phyloP scores from a whole-genome alignment of 2,329 filamentous ascomycete species.

The Colletotrichum ledebouriae region DNA sequence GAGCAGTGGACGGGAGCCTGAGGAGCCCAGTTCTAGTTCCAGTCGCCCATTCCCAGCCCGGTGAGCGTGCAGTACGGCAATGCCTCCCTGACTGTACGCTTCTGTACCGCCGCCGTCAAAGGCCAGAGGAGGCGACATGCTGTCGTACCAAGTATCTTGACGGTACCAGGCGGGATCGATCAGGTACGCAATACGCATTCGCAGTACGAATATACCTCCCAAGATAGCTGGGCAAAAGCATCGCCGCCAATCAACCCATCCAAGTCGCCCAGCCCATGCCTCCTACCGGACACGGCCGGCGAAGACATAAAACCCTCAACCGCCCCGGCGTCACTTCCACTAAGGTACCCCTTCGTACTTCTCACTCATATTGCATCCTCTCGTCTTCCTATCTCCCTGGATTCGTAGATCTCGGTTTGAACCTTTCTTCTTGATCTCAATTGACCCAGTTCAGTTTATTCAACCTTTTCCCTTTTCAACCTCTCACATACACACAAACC shows the following conservation, averaged over 20 bases:
- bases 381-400: slow-evolving; percentile 6
- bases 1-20: slow-evolving; percentile 15
- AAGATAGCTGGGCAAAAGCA: slow-evolving; percentile 31
- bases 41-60: too few relatives aligned
- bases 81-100: slow-evolving; percentile 26
- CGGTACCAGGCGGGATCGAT: slow-evolving; percentile 29
- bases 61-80: background rate
- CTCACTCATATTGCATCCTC: slow-evolving; percentile 15
- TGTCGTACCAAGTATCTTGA: slow-evolving; percentile 34
- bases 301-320: slow-evolving; percentile 46
- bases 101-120: slow-evolving; percentile 30
- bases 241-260: slow-evolving; percentile 24
- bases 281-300: slow-evolving; percentile 16
- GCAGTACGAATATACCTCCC: background rate
- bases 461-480: slow-evolving; percentile 19
- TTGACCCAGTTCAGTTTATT: slow-evolving; percentile 20
- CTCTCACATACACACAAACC: slow-evolving; percentile 35
- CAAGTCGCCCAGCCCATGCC: slow-evolving; percentile 27
- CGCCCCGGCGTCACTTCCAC: slow-evolving; percentile 32
- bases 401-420: slow-evolving; percentile 9
- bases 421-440: slow-evolving; percentile 21
- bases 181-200: slow-evolving; percentile 1
- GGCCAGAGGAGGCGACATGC: slow-evolving; percentile 8
- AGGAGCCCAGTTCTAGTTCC: slow-evolving; percentile 10
- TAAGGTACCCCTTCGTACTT: slow-evolving; percentile 18